Percentiles rank a stretch among this genome's conserved stretches.
Conservation (phyloP, 495 filamentous ascomycete genomes). For the Penicillium robsamsonii region DNA sequence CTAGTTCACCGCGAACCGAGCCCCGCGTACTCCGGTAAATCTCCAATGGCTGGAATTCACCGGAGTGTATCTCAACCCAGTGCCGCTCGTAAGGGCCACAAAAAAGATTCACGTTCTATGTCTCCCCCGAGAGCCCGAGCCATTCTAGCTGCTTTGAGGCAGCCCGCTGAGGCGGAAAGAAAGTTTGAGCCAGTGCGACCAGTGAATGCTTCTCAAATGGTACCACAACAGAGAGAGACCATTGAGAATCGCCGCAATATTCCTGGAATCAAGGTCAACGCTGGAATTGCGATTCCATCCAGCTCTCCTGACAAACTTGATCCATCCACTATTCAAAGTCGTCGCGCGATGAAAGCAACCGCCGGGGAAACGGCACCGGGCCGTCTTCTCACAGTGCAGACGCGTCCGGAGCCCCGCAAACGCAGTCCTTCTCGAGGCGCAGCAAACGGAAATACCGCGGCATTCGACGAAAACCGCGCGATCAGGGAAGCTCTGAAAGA, state of each 20-base stretch:
- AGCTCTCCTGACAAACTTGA: constrained; percentile 5
- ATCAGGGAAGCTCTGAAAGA: constrained; percentile 11
- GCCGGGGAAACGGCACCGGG: constrained; percentile 17
- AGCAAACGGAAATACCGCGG: constrained; percentile 7
- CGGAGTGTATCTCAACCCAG: constrained; percentile 41
- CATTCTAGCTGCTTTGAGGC: constrained; percentile 37
- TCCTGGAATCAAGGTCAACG: constrained; percentile 19
- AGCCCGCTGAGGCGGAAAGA: constrained; percentile 19
- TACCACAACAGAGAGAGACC: neutral
- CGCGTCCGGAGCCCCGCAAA: constrained; percentile 18
- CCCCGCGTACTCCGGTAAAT: constrained; percentile 26
- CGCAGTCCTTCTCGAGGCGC: constrained; percentile 5
- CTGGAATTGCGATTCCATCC: constrained; percentile 11
- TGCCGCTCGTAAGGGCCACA: constrained; percentile 22
- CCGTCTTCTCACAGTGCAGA: constrained; percentile 31
- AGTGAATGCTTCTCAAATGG: constrained; percentile 5
- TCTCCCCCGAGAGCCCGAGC: constrained; percentile 41
- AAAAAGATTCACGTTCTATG: constrained; percentile 40
- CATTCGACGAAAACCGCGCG: constrained; percentile 14
- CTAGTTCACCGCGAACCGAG: constrained; percentile 41
- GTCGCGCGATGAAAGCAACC: constrained; percentile 33
- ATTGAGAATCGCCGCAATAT: constrained; percentile 16
- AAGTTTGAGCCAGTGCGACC: constrained; percentile 9
- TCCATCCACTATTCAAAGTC: constrained; percentile 35
- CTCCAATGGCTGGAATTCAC: constrained; percentile 28